Percentiles rank a stretch among this genome's conserved stretches.
Conservation (phyloP, 1,284 basidiomycete genomes). For the Boletus semigastroideus region DNA sequence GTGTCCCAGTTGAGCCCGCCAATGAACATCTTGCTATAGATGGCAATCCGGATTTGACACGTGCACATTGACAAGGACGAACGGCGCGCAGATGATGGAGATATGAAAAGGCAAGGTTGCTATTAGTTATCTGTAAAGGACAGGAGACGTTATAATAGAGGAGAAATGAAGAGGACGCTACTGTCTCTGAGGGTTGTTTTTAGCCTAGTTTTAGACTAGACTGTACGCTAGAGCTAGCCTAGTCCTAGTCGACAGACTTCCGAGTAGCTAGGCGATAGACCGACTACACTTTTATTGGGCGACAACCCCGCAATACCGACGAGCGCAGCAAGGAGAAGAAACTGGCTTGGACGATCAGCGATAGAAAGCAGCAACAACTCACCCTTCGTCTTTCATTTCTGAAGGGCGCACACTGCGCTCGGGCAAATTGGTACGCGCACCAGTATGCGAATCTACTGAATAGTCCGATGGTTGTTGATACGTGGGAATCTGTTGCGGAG, state of each 20-base stretch:
- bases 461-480: constrained; percentile 68
- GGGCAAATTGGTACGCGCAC: constrained; percentile 42
- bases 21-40: constrained; percentile 94
- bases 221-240: constrained; percentile 65
- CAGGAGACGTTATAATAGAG: constrained; percentile 60
- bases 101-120: constrained; percentile 43
- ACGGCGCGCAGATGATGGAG: constrained; percentile 35
- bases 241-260: constrained; percentile 52
- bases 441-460: constrained; percentile 34
- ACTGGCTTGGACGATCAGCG: constrained; percentile 13
- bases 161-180: constrained; percentile 64
- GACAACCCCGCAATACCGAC: constrained; percentile 33
- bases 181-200: constrained; percentile 56
- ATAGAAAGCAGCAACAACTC: constrained; percentile 42
- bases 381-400: constrained; percentile 99
- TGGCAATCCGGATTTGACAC: constrained; percentile 29
- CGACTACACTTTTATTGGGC: constrained; percentile 48
- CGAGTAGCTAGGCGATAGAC: constrained; percentile 44
- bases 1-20: constrained; percentile 98
- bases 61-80: constrained; percentile 34
- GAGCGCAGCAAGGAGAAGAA: constrained; percentile 16
- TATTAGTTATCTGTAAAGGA: constrained; percentile 79
- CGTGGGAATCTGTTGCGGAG: constrained; percentile 70
- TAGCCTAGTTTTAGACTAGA: constrained; percentile 72
- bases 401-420: constrained; percentile 80